phyloP scores from a whole-genome alignment of 805 yeast genomes.

The Millerozyma acaciae region DNA sequence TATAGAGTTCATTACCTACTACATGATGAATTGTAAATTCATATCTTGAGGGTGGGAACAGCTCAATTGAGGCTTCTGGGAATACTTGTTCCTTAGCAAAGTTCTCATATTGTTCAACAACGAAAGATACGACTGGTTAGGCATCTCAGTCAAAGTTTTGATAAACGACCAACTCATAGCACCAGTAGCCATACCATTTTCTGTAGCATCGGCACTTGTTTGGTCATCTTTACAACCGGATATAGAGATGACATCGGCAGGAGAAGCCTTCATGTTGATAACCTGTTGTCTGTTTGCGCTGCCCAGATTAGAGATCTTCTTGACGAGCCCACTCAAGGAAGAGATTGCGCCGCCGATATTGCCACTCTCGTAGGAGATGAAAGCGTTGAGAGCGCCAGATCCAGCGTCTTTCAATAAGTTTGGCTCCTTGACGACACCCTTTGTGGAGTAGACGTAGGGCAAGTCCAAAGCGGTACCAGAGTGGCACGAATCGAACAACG shows the following conservation, averaged over 20 bases:
- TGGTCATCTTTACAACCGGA: constrained; percentile 41
- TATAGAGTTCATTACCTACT: constrained; percentile 1
- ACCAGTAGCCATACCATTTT: constrained; percentile 33
- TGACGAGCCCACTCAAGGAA: constrained; percentile 31
- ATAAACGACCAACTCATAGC: constrained; percentile 41
- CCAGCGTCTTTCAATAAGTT: constrained; percentile 35
- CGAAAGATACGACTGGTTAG: constrained; percentile 32
- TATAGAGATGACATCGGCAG: constrained; percentile 36
- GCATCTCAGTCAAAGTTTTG: constrained; percentile 21
- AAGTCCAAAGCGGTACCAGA: constrained; percentile 39
- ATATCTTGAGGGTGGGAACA: constrained; percentile 37
- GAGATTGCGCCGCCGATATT: constrained; percentile 36
- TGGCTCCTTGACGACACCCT: constrained; percentile 39
- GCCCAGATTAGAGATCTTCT: constrained; percentile 22
- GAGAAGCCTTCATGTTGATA: constrained; percentile 27
- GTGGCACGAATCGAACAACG: constrained; percentile 37
- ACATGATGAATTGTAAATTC: constrained; percentile 33
- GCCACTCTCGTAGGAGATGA: constrained; percentile 29
- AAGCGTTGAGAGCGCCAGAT: constrained; percentile 28
- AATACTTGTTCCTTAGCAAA: constrained; percentile 26
- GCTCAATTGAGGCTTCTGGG: constrained; percentile 40
- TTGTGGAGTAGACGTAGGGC: constrained; percentile 37
- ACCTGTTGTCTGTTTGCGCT: constrained; percentile 22
- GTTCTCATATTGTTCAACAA: constrained; percentile 36
- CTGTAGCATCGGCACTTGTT: constrained; percentile 37